Base-by-base conservation (phyloP, 2,329 filamentous ascomycete species). In the Penicillium hordei region DNA sequence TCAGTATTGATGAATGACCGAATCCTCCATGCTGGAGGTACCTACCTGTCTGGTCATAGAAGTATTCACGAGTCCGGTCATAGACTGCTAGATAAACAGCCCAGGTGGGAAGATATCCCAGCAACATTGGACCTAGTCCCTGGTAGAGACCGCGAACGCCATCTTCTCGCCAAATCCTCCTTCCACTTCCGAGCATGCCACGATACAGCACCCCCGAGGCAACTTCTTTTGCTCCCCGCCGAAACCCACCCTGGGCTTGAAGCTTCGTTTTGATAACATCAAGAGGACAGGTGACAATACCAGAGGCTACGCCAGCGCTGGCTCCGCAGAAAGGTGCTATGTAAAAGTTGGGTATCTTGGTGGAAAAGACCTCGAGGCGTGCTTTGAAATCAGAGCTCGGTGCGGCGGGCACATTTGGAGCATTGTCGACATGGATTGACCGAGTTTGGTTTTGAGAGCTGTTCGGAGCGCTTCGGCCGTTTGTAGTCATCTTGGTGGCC, bases 261-360 rank as follows among this genome's bases (percentile, higher is more conserved):
- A 99, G 79, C 76, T 97, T 97, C 44, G 94, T 99, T 81, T 99
- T 99, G 77, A 99, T 97, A 61, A 99, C 94, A 81, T 99, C 94
- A 66, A 99, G 87, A 42, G 94, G 94, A 74, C 94, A 99, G 52
- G 93, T 97, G 64, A 97, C 90, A 55, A 99, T 85, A 50, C 94
- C 94, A 8, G 93, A 96, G 23, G 91, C 92, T 69, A 97, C 91
- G 49, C 94, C 94, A 50, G 93, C 93, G 57, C 91, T 82, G 48
- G 93, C 93, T 55, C 94, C 94, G 43, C 91, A 89, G 56, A 97
- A 81, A 61, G 91, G 91, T 74, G 95, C 91, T 74, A 97, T 79
- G 58, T 81, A 82, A 50, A 78, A 75, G 57, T 82, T 79, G 31
- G 86, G 83, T 50, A 87, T 72, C 38, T 73, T 76, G 59, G 76